Percentiles rank a stretch among this genome's conserved stretches.
These are phyloP conservation scores for Litchi chinensis DNA, from an alignment of 345 rosid genomes.

Conservation along the genomic window DNA sequence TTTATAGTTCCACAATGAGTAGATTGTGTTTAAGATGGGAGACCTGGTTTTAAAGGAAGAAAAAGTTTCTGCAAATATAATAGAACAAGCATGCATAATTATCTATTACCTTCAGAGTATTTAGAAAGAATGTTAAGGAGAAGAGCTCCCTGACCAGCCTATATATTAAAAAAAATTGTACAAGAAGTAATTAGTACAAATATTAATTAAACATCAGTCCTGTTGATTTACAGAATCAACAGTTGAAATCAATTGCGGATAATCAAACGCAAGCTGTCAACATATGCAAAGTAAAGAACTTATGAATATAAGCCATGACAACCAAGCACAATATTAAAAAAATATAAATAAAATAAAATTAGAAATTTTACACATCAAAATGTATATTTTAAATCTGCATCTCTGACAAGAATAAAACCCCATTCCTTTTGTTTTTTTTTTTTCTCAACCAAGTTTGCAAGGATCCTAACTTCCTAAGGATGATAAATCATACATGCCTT, in stretches of 20 bases:
- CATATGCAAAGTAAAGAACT: neutral
- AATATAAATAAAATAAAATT: too few species aligned
- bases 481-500: slow-evolving; percentile 48
- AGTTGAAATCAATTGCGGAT: neutral
- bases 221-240: neutral
- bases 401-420: neutral
- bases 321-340: neutral
- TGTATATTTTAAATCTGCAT: neutral
- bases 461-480: neutral
- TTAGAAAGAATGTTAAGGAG: slow-evolving; percentile 89
- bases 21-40: neutral
- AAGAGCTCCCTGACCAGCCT: slow-evolving; percentile 99
- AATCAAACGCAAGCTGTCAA: neutral
- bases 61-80: slow-evolving; percentile 5
- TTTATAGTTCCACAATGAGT: slow-evolving; percentile 4
- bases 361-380: neutral
- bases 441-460: neutral
- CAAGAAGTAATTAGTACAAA: slow-evolving; percentile 20
- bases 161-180: slow-evolving; percentile 23
- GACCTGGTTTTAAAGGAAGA: slow-evolving; percentile 3
- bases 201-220: slow-evolving; percentile 13
- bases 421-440: neutral
- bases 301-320: slow-evolving; percentile 8
- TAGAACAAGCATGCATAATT: neutral
- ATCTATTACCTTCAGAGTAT: slow-evolving; percentile 76